Percentiles rank a stretch among this genome's conserved stretches.
These are phyloP conservation scores for Colletotrichum sp. DNA, from an alignment of 2,329 filamentous ascomycete species.

Conservation along the genomic window DNA sequence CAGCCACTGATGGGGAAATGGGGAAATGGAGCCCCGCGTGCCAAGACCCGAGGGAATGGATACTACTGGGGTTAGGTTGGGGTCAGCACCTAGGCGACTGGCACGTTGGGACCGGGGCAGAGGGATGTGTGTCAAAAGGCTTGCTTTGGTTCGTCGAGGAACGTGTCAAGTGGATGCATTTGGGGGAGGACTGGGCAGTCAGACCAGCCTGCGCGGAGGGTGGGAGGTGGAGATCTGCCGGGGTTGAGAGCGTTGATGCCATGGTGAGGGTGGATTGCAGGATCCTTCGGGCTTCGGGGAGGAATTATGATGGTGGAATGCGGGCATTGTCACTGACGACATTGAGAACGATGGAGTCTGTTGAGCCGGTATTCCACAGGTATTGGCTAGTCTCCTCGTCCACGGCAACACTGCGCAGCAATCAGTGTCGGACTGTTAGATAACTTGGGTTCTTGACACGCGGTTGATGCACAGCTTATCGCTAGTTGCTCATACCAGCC, in stretches of 20 bases:
- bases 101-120: conserved; percentile 3
- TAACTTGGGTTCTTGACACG: not conserved
- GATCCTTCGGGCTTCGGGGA: not conserved
- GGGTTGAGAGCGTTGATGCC: not conserved
- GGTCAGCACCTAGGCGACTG: not conserved
- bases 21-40: conserved; percentile 16
- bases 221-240: not conserved
- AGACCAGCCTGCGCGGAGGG: not conserved
- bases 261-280: not conserved
- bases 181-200: not conserved
- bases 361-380: not conserved
- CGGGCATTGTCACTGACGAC: not conserved
- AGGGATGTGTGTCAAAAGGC: not conserved
- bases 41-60: conserved; percentile 22
- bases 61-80: conserved; percentile 7
- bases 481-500: not conserved
- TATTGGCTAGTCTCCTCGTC: not conserved
- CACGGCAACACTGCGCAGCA: not conserved
- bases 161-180: not conserved
- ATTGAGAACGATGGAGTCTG: not conserved
- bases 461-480: not conserved
- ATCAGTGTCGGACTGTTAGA: not conserved
- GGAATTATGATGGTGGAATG: not conserved
- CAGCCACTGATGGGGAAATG: conserved; percentile 1
- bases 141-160: conserved; percentile 5